phyloP scores from a whole-genome alignment of 2,329 filamentous ascomycete species.

The Aspergillus awamori region DNA sequence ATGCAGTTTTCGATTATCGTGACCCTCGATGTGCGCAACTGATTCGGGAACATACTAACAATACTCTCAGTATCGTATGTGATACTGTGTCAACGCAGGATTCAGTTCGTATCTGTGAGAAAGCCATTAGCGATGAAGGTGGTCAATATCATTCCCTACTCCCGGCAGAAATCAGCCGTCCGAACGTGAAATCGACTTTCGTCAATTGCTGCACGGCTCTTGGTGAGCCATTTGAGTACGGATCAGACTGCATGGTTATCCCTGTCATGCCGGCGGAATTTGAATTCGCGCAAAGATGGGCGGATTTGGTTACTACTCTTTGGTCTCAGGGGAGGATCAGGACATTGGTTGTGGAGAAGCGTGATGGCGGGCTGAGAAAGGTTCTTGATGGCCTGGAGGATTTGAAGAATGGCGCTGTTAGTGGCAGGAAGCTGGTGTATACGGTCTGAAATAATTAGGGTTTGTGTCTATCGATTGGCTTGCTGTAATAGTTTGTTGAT shows the following conservation, averaged over 20 bases:
- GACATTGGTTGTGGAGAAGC: neutral
- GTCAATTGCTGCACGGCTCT: neutral
- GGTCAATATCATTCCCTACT: constrained; percentile 12
- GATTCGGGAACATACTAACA: constrained; percentile 15
- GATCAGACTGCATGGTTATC: neutral
- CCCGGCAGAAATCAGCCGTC: neutral
- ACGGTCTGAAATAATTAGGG: neutral
- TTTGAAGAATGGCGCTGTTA: neutral
- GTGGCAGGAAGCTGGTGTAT: neutral
- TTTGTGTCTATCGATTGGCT: no score
- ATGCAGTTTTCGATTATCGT: constrained; percentile 18
- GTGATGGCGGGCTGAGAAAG: neutral
- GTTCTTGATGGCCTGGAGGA: neutral
- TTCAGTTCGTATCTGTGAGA: constrained; percentile 13
- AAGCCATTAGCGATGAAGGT: constrained; percentile 9
- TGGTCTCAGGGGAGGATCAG: neutral
- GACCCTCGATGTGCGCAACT: constrained; percentile 1
- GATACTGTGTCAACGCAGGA: constrained; percentile 8
- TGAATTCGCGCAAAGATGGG: constrained; percentile 4
- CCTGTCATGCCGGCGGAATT: constrained; percentile 1
- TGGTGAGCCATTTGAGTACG: constrained; percentile 8
- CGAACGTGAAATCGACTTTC: neutral
- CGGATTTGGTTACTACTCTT: neutral
- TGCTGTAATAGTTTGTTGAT: no score
- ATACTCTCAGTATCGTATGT: neutral